Percentiles rank a stretch among this genome's conserved stretches.
Evolutionary conservation across 1,139 yeast species (phyloP).

Genomic region (Candida frijolesensis): DNA sequence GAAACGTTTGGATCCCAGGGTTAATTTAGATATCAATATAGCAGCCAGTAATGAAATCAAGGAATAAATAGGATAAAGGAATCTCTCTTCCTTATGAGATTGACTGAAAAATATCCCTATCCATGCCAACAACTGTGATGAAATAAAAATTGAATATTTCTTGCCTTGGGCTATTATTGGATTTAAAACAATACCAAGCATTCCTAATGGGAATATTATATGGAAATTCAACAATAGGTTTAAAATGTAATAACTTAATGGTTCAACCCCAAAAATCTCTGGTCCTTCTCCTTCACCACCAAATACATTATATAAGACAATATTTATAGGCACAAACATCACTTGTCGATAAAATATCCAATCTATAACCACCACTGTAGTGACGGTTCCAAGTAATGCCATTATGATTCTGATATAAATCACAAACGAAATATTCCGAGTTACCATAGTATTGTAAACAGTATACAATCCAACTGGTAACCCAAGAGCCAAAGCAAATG

Average conservation of each 20-base stretch:
- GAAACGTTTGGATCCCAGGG: constrained; percentile 13
- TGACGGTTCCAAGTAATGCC: constrained; percentile 30
- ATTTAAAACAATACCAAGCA: constrained; percentile 32
- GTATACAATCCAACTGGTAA: constrained; percentile 55
- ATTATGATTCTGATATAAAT: constrained; percentile 21
- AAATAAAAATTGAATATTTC: constrained; percentile 11
- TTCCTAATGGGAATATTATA: constrained; percentile 50
- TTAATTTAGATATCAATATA: constrained; percentile 40
- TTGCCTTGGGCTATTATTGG: constrained; percentile 16
- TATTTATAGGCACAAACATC: constrained; percentile 77
- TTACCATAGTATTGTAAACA: constrained; percentile 8
- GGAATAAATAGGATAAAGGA: constrained; percentile 83
- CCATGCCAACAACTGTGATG: constrained; percentile 63
- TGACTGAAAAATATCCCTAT: constrained; percentile 63
- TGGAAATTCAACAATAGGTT: constrained; percentile 79
- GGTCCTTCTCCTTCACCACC: constrained; percentile 80
- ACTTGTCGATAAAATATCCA: constrained; percentile 60
- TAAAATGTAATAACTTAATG: constrained; percentile 69
- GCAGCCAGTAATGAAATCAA: constrained; percentile 67
- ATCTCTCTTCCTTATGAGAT: constrained; percentile 94
- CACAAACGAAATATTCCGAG: constrained; percentile 7
- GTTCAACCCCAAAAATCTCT: constrained; percentile 87
- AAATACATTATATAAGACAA: constrained; percentile 80
- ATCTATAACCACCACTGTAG: constrained; percentile 52
- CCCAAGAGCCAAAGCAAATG: constrained; percentile 72